These are phyloP conservation scores for Fusarium subtropicale DNA, from an alignment of 2,329 filamentous ascomycete genomes.

Conservation along the genomic window DNA sequence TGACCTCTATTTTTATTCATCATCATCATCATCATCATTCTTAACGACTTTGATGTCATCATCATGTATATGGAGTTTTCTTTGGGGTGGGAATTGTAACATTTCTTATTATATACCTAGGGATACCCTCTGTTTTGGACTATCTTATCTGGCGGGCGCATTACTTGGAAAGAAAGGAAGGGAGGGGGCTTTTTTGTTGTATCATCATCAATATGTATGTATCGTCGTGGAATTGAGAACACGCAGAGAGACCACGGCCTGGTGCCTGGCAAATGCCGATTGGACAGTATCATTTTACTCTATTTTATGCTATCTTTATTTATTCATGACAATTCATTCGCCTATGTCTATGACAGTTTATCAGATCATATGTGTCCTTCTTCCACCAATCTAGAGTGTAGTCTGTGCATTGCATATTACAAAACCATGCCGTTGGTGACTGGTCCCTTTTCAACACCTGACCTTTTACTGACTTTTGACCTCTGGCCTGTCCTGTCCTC, in stretches of 20 bases:
- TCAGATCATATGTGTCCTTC: background rate
- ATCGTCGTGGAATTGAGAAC: slow-evolving; percentile 31
- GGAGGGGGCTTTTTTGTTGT: background rate
- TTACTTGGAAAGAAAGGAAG: slow-evolving; percentile 14
- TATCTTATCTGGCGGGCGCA: slow-evolving; percentile 20
- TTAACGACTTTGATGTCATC: slow-evolving; percentile 20
- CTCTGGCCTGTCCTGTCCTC: too few species aligned
- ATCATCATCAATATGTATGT: slow-evolving; percentile 7
- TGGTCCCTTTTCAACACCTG: slow-evolving; percentile 7
- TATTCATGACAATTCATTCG: slow-evolving; percentile 1
- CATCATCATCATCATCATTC: background rate
- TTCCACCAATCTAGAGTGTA: background rate
- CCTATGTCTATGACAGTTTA: background rate
- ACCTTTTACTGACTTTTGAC: background rate
- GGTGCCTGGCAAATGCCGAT: slow-evolving; percentile 33
- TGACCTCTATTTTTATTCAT: slow-evolving; percentile 19
- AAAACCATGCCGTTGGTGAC: slow-evolving; percentile 6
- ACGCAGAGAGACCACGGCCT: slow-evolving; percentile 40
- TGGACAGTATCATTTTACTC: slow-evolving; percentile 3
- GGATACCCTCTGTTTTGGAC: slow-evolving; percentile 36
- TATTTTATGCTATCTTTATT: background rate
- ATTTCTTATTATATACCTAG: slow-evolving; percentile 30
- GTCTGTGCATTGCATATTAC: slow-evolving; percentile 3
- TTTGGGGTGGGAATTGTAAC: slow-evolving; percentile 12
- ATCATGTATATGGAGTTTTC: slow-evolving; percentile 29